Percentiles rank a stretch among this genome's conserved stretches.
These are phyloP conservation scores for Colletotrichum cuscutae DNA, from an alignment of 2,329 filamentous ascomycete genomes.

Conservation along the genomic window DNA sequence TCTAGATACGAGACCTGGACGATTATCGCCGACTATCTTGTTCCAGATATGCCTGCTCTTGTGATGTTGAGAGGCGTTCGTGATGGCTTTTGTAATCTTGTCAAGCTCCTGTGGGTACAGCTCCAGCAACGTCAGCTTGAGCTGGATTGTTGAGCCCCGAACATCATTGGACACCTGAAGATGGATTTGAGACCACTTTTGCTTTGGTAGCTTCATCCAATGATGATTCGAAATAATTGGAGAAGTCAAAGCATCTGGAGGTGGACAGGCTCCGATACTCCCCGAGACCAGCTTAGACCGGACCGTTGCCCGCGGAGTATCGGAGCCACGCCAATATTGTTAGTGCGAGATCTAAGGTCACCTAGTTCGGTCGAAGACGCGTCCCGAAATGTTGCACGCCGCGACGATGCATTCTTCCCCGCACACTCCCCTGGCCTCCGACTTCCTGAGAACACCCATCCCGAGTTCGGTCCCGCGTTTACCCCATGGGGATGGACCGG, in stretches of 20 bases:
- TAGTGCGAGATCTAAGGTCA: neutral
- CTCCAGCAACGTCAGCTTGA: slow-evolving; percentile 10
- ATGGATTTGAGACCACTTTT: slow-evolving; percentile 7
- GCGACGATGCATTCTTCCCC: neutral
- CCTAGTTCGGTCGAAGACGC: neutral
- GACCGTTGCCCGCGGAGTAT: neutral
- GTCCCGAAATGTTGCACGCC: neutral
- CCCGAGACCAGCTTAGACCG: neutral
- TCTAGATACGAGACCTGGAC: neutral
- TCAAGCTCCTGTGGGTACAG: neutral
- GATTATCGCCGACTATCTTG: neutral
- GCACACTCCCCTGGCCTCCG: slow-evolving; percentile 1
- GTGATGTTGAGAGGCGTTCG: neutral
- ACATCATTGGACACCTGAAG: slow-evolving; percentile 1
- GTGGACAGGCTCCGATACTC: neutral
- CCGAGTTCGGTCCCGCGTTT: slow-evolving; percentile 8
- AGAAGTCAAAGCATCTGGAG: neutral
- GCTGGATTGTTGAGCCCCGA: slow-evolving; percentile 1
- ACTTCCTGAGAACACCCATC: neutral
- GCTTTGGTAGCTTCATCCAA: slow-evolving; percentile 6
- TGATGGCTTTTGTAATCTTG: neutral
- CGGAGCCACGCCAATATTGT: neutral
- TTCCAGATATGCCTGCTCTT: too few species aligned
- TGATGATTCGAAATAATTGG: slow-evolving; percentile 2
- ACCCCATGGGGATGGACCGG: slow-evolving; percentile 1